Conservation (phyloP, 441 rosid genomes). For the Pelargonium myrrhifolium region DNA sequence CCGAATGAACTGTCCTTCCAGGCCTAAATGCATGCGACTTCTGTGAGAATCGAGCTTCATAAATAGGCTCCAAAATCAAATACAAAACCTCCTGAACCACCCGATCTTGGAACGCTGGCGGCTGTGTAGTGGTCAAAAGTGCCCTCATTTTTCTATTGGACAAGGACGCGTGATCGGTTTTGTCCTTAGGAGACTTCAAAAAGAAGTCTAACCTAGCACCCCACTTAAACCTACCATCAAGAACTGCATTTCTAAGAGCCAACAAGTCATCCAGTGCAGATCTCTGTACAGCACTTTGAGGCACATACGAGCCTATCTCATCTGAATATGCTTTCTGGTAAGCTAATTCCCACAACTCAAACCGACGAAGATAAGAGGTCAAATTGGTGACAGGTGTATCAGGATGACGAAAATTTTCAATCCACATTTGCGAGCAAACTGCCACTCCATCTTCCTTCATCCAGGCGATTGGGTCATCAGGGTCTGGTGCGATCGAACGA, state of each 20-base stretch:
- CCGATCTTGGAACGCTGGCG: conserved; percentile 81
- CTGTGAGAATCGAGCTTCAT: conserved; percentile 80
- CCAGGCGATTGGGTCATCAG: conserved; percentile 69
- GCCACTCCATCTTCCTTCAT: conserved; percentile 91
- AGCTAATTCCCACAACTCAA: conserved; percentile 85
- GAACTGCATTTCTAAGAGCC: conserved; percentile 76
- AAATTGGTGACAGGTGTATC: conserved; percentile 50
- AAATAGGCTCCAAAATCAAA: conserved; percentile 76
- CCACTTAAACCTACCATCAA: conserved; percentile 88
- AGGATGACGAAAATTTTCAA: conserved; percentile 74
- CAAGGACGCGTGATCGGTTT: conserved; percentile 66
- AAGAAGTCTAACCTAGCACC: conserved; percentile 83
- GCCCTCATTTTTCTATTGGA: conserved; percentile 91
- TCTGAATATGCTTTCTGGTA: conserved; percentile 85
- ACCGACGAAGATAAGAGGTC: conserved; percentile 57
- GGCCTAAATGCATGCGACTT: conserved; percentile 87
- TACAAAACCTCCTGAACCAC: conserved; percentile 81
- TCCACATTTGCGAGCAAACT: conserved; percentile 87
- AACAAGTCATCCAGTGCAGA: conserved; percentile 71
- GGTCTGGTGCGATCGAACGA: conserved; percentile 54
- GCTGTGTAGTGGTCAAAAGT: conserved; percentile 77
- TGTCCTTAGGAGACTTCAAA: conserved; percentile 79
- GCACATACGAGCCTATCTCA: conserved; percentile 76
- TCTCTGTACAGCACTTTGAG: conserved; percentile 71
- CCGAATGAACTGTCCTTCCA: conserved; percentile 78